Conservation (phyloP, 2,329 filamentous ascomycete species). For the Acrodontium crateriforme region DNA sequence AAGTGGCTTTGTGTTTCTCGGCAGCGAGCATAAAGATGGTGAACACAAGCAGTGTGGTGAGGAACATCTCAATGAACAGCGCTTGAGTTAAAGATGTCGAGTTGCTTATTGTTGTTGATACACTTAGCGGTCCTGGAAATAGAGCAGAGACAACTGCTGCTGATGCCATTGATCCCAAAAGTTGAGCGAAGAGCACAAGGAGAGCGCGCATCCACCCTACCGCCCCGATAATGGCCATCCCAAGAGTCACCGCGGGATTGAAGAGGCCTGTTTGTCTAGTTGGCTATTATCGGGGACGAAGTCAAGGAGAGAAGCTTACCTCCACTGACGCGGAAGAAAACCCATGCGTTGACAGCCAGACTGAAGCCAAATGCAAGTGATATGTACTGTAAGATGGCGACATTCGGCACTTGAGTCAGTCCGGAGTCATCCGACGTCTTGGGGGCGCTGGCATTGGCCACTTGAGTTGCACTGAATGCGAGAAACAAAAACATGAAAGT, state of each 20-base stretch:
- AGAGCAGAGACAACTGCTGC: slow-evolving; percentile 31
- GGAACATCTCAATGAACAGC: slow-evolving; percentile 38
- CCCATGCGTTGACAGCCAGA: slow-evolving; percentile 28
- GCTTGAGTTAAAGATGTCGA: slow-evolving; percentile 31
- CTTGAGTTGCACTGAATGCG: slow-evolving; percentile 30
- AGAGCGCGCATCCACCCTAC: slow-evolving; percentile 30
- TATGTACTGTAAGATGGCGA: slow-evolving; percentile 26
- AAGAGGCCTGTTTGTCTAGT: no score
- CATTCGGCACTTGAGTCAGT: slow-evolving; percentile 18
- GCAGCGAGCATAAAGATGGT: slow-evolving; percentile 33
- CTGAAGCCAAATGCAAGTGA: slow-evolving; percentile 27
- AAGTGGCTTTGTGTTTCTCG: slow-evolving; percentile 30
- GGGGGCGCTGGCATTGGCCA: slow-evolving; percentile 29
- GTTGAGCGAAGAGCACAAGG: slow-evolving; percentile 31
- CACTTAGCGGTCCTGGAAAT: slow-evolving; percentile 32
- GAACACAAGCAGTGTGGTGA: slow-evolving; percentile 36
- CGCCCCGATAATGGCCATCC: slow-evolving; percentile 25
- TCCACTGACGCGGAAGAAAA: slow-evolving; percentile 24
- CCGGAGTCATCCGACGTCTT: slow-evolving; percentile 11
- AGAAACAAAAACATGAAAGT: slow-evolving; percentile 34
- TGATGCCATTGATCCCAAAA: slow-evolving; percentile 32
- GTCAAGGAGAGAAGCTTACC: slow-evolving; percentile 19
- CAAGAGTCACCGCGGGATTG: slow-evolving; percentile 22
- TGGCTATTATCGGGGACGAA: slow-evolving; percentile 16
- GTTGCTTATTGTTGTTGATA: slow-evolving; percentile 30